Percentiles rank a stretch among this genome's conserved stretches.
phyloP scores from a whole-genome alignment of 2,329 filamentous ascomycete genomes.

The Purpureocillium lavendulum region DNA sequence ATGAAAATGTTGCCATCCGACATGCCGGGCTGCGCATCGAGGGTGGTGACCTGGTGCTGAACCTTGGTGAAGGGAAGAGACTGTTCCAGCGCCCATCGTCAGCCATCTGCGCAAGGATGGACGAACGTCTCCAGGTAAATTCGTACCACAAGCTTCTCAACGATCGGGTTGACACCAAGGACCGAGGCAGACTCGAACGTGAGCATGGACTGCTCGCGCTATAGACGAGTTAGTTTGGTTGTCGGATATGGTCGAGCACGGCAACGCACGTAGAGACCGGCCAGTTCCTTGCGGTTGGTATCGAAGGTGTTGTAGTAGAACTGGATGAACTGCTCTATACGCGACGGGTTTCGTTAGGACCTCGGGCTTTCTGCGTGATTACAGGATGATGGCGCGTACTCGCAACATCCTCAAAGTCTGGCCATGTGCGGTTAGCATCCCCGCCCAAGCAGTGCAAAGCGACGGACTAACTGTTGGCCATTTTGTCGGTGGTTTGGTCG shows the following conservation, averaged over 20 bases:
- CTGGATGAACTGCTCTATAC: slow-evolving; percentile 71
- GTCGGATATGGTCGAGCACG: neutral
- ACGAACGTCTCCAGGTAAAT: neutral
- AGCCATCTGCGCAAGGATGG: neutral
- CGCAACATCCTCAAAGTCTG: slow-evolving; percentile 37
- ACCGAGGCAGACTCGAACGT: slow-evolving; percentile 74
- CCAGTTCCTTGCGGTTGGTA: slow-evolving; percentile 54
- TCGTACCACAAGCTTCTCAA: slow-evolving; percentile 71
- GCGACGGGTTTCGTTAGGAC: neutral
- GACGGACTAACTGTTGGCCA: slow-evolving; percentile 21
- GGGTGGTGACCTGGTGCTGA: slow-evolving; percentile 65
- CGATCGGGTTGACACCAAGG: slow-evolving; percentile 57
- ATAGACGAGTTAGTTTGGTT: slow-evolving; percentile 9
- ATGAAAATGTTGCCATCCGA: slow-evolving; percentile 65
- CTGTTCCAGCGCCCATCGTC: slow-evolving; percentile 33
- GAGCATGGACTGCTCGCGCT: slow-evolving; percentile 83
- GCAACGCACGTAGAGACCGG: slow-evolving; percentile 72
- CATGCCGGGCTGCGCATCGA: slow-evolving; percentile 74
- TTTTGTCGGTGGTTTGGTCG: slow-evolving; percentile 15
- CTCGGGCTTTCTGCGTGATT: slow-evolving; percentile 1
- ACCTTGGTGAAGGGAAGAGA: slow-evolving; percentile 74
- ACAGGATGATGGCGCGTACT: slow-evolving; percentile 26
- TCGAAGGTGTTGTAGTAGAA: slow-evolving; percentile 94
- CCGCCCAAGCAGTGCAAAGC: neutral
- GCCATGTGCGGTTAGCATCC: slow-evolving; percentile 11